These are phyloP conservation scores for Blastobotrys aristatus DNA, from an alignment of 1,139 yeast genomes.

Conservation along the genomic window DNA sequence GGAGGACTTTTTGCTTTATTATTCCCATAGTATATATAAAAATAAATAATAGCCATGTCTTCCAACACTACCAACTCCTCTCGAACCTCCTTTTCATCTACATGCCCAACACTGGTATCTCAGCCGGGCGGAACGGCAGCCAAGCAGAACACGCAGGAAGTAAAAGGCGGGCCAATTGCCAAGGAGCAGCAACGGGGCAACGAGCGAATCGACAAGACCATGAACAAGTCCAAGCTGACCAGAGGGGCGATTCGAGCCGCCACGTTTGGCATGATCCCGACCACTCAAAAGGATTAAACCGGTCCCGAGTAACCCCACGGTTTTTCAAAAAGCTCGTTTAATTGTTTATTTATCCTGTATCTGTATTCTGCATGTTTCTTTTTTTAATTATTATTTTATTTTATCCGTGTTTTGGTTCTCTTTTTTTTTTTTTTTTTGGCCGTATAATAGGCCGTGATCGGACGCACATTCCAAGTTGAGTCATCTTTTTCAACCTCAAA, in stretches of 20 bases:
- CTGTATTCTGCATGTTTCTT: no score
- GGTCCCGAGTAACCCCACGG: no score
- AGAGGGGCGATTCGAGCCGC: background rate
- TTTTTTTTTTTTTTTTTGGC: no score
- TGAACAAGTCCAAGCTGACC: background rate
- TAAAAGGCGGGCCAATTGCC: background rate
- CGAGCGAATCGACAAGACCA: background rate
- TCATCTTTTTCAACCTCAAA: background rate
- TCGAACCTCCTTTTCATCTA: background rate
- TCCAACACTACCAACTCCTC: background rate
- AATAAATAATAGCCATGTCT: background rate
- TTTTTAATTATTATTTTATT: no score
- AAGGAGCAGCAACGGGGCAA: background rate
- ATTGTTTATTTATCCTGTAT: no score
- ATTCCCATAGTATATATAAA: no score
- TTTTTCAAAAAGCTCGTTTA: no score
- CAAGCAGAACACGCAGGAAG: background rate
- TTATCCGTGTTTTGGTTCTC: background rate
- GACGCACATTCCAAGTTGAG: background rate
- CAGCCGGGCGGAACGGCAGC: no score
- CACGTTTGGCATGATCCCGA: background rate
- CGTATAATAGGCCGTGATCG: no score
- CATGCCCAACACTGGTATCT: background rate
- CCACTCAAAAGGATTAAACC: background rate
- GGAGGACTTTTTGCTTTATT: no score